A percentile compares a stretch with the other conserved stretches of the same genome.
These are phyloP conservation scores for baker's yeast (Saccharomyces cerevisiae) DNA, from an alignment of 805 yeast genomes.

Conservation along the genomic window DNA sequence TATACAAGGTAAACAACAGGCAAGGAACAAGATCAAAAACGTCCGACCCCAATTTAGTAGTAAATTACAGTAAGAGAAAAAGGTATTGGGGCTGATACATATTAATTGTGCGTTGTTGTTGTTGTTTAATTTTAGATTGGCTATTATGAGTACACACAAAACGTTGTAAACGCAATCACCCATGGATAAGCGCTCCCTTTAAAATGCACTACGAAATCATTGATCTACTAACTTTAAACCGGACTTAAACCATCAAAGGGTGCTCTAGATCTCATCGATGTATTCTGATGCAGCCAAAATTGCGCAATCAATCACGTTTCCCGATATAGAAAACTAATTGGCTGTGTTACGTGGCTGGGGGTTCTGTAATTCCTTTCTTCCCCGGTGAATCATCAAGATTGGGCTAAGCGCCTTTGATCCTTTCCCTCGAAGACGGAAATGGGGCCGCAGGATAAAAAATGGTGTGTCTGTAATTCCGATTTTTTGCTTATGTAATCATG, in stretches of 20 bases:
- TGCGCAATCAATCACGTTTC: not conserved
- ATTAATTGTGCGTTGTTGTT: not conserved
- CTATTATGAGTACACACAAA: not conserved
- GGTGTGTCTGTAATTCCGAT: not conserved
- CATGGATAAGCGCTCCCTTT: not conserved
- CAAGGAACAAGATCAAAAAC: not conserved
- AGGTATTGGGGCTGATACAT: not conserved
- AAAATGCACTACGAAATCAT: not conserved
- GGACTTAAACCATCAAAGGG: not conserved
- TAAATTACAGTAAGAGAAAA: not conserved
- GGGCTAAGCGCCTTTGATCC: not conserved
- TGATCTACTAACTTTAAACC: not conserved
- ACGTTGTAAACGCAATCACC: not conserved
- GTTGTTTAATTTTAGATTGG: not conserved
- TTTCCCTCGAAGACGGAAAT: not conserved
- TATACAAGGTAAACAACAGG: not conserved
- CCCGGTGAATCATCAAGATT: not conserved
- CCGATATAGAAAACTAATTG: not conserved
- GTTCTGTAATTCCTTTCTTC: not conserved
- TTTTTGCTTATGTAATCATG: not conserved
- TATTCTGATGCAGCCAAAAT: not conserved
- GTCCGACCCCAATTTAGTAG: not conserved
- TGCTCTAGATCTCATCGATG: not conserved
- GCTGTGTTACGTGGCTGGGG: not conserved
- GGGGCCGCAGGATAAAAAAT: not conserved